Conservation (phyloP, 441 rosid species). For the Adansonia madagascariensis region DNA sequence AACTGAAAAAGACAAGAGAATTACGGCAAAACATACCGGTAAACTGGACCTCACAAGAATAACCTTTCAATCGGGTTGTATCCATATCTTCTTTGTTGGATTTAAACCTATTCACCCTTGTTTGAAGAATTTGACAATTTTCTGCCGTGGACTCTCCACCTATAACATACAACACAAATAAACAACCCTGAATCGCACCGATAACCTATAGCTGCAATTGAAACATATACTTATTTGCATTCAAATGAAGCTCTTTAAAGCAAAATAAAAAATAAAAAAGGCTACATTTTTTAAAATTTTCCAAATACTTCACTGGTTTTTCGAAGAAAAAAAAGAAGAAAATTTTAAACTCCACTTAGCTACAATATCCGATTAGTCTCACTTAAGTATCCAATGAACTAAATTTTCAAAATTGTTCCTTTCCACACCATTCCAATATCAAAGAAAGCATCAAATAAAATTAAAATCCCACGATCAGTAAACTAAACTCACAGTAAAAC, state of each 20-base stretch:
- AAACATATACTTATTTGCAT: background rate
- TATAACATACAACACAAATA: constrained; percentile 27
- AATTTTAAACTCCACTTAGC: background rate
- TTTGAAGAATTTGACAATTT: constrained; percentile 90
- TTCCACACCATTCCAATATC: background rate
- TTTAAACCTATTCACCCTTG: constrained; percentile 78
- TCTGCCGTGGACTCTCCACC: constrained; percentile 80
- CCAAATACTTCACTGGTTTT: background rate
- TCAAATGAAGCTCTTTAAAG: background rate
- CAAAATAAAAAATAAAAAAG: background rate
- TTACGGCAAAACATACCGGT: constrained; percentile 43
- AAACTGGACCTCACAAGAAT: constrained; percentile 74
- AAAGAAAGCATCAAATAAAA: background rate
- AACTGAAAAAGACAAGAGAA: background rate
- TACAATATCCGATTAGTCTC: background rate
- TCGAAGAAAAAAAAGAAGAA: background rate
- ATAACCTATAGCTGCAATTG: constrained; percentile 3
- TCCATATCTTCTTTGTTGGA: constrained; percentile 62
- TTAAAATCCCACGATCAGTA: background rate
- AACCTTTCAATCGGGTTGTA: constrained; percentile 53
- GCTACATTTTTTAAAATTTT: background rate
- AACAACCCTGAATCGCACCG: constrained; percentile 25
- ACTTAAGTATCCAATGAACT: background rate
- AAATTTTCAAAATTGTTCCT: background rate
- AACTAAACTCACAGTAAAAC: background rate